Conservation (phyloP, 129 eudicot species). For the Arctium lappa region DNA sequence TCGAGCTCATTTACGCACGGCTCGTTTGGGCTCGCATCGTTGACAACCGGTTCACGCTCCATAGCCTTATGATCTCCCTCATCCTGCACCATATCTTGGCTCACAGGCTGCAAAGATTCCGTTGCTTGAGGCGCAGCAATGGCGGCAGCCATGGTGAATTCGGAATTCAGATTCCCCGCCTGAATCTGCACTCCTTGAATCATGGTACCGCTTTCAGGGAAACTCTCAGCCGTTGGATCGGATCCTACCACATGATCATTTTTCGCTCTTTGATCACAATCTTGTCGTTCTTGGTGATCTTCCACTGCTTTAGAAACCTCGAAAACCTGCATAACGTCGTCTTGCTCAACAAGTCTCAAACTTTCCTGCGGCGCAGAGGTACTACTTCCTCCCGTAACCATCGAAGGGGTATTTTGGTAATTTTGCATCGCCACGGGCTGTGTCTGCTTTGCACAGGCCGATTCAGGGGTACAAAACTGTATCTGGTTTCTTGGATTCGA, state of each 20-base stretch:
- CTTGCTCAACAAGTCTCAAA: constrained; percentile 61
- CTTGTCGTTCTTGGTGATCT: constrained; percentile 17
- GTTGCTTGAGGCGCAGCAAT: not conserved
- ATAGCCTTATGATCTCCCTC: not conserved
- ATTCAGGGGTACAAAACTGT: constrained; percentile 25
- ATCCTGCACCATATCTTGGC: not conserved
- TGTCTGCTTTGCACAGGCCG: constrained; percentile 13
- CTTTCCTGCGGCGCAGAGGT: constrained; percentile 26
- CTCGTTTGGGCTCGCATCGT: constrained; percentile 2
- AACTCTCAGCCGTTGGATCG: constrained; percentile 27
- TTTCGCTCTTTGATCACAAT: constrained; percentile 20
- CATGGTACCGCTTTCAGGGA: constrained; percentile 3
- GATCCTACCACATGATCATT: constrained; percentile 8
- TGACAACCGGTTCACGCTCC: constrained; percentile 9
- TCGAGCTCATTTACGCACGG: constrained; percentile 9
- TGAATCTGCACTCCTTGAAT: not conserved
- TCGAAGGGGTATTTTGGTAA: constrained; percentile 24
- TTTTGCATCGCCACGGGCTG: constrained; percentile 9
- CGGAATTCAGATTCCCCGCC: not conserved
- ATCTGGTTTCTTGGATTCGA: constrained; percentile 27
- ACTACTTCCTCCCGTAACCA: constrained; percentile 27
- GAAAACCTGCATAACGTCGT: constrained; percentile 57
- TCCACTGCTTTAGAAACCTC: constrained; percentile 36
- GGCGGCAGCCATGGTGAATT: not conserved
- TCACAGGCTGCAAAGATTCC: not conserved